Conservation (phyloP, 306 rosid species). For the Senna siamea region DNA sequence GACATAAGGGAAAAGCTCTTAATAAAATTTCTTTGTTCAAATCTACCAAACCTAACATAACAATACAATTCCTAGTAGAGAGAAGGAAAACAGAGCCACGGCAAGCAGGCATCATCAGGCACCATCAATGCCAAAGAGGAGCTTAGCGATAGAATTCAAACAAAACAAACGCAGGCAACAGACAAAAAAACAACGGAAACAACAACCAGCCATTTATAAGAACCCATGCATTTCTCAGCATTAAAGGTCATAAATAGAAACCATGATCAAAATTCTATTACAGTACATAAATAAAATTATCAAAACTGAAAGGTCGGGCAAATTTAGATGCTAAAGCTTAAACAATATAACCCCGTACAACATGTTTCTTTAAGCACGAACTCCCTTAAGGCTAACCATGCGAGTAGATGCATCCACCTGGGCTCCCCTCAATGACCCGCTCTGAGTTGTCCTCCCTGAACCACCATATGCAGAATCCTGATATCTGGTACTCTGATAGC, state of each 20-base stretch:
- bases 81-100: not conserved
- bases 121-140: not conserved
- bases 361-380: slow-evolving; percentile 50
- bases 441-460: slow-evolving; percentile 60
- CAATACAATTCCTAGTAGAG: not conserved
- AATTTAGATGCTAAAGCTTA: slow-evolving; percentile 17
- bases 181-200: not conserved
- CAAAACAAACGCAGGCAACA: not conserved
- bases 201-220: not conserved
- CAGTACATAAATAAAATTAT: slow-evolving; percentile 21
- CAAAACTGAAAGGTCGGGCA: slow-evolving; percentile 7
- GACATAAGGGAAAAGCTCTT: not conserved
- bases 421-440: slow-evolving; percentile 65
- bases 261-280: not conserved
- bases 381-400: slow-evolving; percentile 80
- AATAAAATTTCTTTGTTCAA: not conserved
- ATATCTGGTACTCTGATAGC: slow-evolving; percentile 61
- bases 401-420: slow-evolving; percentile 73
- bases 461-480: slow-evolving; percentile 64
- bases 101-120: not conserved
- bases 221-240: not conserved
- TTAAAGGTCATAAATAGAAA: slow-evolving; percentile 9
- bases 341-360: not conserved
- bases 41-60: not conserved
- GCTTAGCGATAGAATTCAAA: not conserved